phyloP scores from a whole-genome alignment of 169 alveolate species.

The Fabrea salina region DNA sequence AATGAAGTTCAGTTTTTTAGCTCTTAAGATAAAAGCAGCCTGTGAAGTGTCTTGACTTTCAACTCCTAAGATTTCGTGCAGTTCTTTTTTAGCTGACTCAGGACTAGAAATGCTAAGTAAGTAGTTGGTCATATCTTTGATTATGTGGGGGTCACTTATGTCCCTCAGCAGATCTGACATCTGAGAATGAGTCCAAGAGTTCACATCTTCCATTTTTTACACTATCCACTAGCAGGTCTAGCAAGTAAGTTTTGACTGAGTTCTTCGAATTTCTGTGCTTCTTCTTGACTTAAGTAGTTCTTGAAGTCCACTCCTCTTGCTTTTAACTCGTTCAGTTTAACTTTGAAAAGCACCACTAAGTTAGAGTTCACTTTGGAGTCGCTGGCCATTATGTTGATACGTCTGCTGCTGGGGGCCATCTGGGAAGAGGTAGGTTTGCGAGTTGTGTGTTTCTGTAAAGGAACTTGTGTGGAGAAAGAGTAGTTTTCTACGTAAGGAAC shows the following conservation, averaged over 20 bases:
- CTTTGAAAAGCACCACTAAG: neutral
- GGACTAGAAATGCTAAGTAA: neutral
- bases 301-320: neutral
- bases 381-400: neutral
- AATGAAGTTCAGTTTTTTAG: conserved; percentile 12
- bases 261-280: neutral
- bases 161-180: conserved; percentile 4
- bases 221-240: no score
- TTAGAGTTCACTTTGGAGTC: neutral
- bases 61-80: conserved; percentile 36
- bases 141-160: conserved; percentile 30
- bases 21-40: conserved; percentile 20
- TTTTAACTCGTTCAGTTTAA: neutral
- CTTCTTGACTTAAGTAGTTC: neutral
- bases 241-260: no score
- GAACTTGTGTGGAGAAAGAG: neutral
- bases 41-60: conserved; percentile 29
- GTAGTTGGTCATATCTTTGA: conserved; percentile 13
- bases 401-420: neutral
- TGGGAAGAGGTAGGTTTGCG: neutral
- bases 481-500: neutral
- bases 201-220: conserved; percentile 39
- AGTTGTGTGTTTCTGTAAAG: neutral
- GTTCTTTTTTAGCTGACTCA: neutral
- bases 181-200: conserved; percentile 32